Evolutionary conservation across 2,329 filamentous ascomycete species (phyloP).

Genomic region (Aspergillus clavatus): DNA sequence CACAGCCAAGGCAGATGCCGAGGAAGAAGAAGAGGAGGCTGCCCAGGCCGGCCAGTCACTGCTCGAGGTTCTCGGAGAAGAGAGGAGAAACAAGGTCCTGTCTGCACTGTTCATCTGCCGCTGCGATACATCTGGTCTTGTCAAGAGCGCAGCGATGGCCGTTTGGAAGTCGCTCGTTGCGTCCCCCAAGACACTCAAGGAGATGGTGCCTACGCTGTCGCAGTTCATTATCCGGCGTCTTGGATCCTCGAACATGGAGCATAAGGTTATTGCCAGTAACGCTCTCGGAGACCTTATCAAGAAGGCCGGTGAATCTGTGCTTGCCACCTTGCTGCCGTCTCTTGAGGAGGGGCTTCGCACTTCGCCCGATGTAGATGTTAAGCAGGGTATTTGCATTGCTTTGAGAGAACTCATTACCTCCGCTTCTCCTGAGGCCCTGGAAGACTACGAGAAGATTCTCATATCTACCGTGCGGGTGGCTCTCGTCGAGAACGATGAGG

Average conservation of each 20-base stretch:
- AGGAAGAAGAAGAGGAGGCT: constrained; percentile 69
- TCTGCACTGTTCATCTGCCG: constrained; percentile 97
- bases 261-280: constrained; percentile 97
- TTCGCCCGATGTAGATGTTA: constrained; percentile 85
- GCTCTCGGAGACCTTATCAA: constrained; percentile 93
- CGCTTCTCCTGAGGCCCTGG: constrained; percentile 79
- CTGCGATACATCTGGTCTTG: constrained; percentile 88
- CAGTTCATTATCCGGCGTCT: constrained; percentile 91
- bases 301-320: constrained; percentile 89
- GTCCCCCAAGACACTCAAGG: constrained; percentile 85
- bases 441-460: constrained; percentile 91
- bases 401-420: constrained; percentile 89
- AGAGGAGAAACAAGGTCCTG: constrained; percentile 93
- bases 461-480: constrained; percentile 92
- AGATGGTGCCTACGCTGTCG: constrained; percentile 88
- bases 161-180: constrained; percentile 98
- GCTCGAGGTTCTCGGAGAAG: constrained; percentile 87
- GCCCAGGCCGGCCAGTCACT: constrained; percentile 90
- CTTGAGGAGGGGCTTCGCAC: constrained; percentile 85
- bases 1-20: constrained; percentile 71
- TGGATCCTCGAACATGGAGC: constrained; percentile 94
- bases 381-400: constrained; percentile 95
- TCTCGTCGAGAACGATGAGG: constrained; percentile 79
- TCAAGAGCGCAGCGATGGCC: constrained; percentile 80
- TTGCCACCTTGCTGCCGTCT: constrained; percentile 81